A percentile compares a stretch with the other conserved stretches of the same genome.
Conservation (phyloP, 768 basidiomycete genomes). For the Russula ochroleuca region DNA sequence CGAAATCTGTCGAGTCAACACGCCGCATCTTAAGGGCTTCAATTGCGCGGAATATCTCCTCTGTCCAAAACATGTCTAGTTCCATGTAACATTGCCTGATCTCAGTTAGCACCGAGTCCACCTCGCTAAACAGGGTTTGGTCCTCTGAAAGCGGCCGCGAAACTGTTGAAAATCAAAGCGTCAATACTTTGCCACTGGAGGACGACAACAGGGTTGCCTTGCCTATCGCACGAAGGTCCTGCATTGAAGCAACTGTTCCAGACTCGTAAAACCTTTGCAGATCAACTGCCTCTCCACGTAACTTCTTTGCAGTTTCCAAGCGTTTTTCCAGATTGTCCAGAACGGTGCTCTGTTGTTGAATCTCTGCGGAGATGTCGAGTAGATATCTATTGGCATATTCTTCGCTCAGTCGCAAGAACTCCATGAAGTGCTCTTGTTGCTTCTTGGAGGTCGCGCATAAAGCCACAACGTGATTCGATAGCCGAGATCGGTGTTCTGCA, state of each 20-base stretch:
- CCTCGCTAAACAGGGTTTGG: background rate
- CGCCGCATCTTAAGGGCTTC: background rate
- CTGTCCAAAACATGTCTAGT: background rate
- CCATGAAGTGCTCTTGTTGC: background rate
- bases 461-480: background rate
- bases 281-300: background rate
- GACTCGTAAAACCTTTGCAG: background rate
- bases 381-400: background rate
- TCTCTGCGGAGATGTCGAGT: background rate
- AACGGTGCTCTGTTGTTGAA: background rate
- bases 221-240: background rate
- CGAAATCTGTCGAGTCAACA: background rate
- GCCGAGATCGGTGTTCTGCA: background rate
- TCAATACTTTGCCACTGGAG: background rate
- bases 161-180: background rate
- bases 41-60: background rate
- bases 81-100: slow-evolving; percentile 1
- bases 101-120: background rate
- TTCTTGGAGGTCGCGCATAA: background rate
- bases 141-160: background rate
- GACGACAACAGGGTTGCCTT: background rate
- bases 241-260: background rate
- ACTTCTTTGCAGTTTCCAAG: background rate
- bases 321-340: background rate
- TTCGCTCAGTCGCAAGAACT: background rate